Conservation (phyloP, 306 rosid species). For the Canavalia gladiata region DNA sequence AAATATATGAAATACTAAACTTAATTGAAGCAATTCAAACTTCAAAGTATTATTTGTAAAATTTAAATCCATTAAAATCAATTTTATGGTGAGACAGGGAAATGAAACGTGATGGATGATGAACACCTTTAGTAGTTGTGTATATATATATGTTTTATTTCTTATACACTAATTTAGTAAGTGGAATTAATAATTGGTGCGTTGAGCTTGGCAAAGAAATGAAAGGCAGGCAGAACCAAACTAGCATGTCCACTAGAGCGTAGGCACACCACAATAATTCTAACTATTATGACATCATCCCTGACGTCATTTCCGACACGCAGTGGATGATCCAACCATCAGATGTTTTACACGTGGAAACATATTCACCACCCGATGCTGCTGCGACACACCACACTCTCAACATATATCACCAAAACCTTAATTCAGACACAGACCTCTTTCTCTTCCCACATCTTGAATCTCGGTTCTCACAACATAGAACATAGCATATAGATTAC, state of each 20-base stretch:
- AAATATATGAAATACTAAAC: too few relatives aligned
- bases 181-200: neutral
- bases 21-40: too few relatives aligned
- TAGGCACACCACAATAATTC: conserved; percentile 52
- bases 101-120: too few relatives aligned
- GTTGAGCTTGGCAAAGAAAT: neutral
- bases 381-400: neutral
- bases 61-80: too few relatives aligned
- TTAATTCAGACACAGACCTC: neutral
- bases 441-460: conserved; percentile 12
- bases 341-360: conserved; percentile 54
- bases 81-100: too few relatives aligned
- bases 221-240: conserved; percentile 22
- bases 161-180: neutral
- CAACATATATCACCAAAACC: conserved; percentile 38
- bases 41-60: too few relatives aligned
- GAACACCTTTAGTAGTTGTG: too few relatives aligned
- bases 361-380: conserved; percentile 35
- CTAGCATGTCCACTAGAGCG: conserved; percentile 45
- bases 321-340: conserved; percentile 46
- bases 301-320: conserved; percentile 62
- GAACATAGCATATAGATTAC: neutral
- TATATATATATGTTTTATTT: neutral
- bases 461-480: neutral
- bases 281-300: conserved; percentile 45